Evolutionary conservation across 164 flowering plant species (phyloP).

Genomic region (Liquidambar formosana): DNA sequence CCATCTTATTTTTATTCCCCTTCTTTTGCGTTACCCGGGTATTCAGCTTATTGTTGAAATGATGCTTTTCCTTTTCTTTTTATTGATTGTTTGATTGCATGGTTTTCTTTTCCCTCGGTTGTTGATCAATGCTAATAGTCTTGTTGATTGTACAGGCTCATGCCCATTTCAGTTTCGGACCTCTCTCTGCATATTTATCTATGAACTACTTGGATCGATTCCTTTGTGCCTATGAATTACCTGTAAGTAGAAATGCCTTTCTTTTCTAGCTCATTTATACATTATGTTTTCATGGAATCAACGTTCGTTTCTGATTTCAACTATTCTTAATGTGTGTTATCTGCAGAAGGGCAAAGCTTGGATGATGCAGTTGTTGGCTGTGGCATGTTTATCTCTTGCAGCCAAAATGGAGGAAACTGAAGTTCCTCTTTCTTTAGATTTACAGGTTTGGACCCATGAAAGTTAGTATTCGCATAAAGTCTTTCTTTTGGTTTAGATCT

Average conservation of each 20-base stretch:
- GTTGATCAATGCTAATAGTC: constrained; percentile 6
- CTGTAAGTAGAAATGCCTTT: constrained; percentile 48
- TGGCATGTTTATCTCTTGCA: constrained; percentile 80
- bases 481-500: background rate
- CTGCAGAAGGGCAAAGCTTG: constrained; percentile 68
- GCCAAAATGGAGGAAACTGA: constrained; percentile 89
- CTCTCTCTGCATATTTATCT: constrained; percentile 69
- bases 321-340: background rate
- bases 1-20: too few species aligned
- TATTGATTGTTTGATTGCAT: too few species aligned
- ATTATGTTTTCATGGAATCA: background rate
- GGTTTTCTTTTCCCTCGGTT: constrained; percentile 6
- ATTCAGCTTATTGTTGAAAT: background rate
- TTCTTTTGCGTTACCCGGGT: too few species aligned
- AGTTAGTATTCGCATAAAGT: background rate
- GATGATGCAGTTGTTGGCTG: constrained; percentile 80
- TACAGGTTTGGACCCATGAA: constrained; percentile 54
- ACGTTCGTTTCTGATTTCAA: constrained; percentile 2
- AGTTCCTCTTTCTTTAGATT: constrained; percentile 65
- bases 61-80: background rate
- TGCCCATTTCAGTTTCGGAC: constrained; percentile 69
- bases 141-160: constrained; percentile 51
- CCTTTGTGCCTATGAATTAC: constrained; percentile 70
- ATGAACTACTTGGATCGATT: constrained; percentile 87
- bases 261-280: background rate